Percentiles rank a stretch among this genome's conserved stretches.
Conservation (phyloP, 306 rosid species). For the Malus fusca region DNA sequence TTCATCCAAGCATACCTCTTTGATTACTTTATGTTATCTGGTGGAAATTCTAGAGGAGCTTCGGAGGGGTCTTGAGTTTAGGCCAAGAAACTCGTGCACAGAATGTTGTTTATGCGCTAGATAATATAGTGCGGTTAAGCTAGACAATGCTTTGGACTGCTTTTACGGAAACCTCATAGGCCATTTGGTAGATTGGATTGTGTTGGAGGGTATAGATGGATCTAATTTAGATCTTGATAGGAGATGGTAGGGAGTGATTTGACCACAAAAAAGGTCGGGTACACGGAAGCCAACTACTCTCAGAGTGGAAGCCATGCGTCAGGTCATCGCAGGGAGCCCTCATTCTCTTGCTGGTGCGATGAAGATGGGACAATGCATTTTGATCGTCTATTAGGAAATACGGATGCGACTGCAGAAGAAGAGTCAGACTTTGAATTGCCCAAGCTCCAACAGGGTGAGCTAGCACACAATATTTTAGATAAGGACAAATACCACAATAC, state of each 20-base stretch:
- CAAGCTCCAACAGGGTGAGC: slow-evolving; percentile 35
- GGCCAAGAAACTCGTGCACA: slow-evolving; percentile 11
- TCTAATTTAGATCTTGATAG: slow-evolving; percentile 26
- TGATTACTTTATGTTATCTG: background rate
- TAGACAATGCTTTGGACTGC: slow-evolving; percentile 12
- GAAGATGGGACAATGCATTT: slow-evolving; percentile 39
- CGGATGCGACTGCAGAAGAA: slow-evolving; percentile 36
- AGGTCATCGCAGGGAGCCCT: slow-evolving; percentile 50
- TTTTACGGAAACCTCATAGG: slow-evolving; percentile 16
- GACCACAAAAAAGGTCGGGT: slow-evolving; percentile 32
- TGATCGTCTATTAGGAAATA: slow-evolving; percentile 30
- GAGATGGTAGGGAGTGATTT: slow-evolving; percentile 56
- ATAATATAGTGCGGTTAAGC: slow-evolving; percentile 9
- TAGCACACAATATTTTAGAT: slow-evolving; percentile 26
- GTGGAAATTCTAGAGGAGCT: background rate
- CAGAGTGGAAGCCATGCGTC: slow-evolving; percentile 31
- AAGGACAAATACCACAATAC: slow-evolving; percentile 23
- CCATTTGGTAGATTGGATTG: slow-evolving; percentile 19
- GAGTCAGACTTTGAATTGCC: slow-evolving; percentile 59
- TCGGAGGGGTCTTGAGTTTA: slow-evolving; percentile 5
- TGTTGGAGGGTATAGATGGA: slow-evolving; percentile 27
- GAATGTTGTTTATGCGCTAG: slow-evolving; percentile 4
- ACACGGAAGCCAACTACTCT: slow-evolving; percentile 15
- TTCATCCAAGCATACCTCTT: slow-evolving; percentile 11
- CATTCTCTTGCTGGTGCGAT: slow-evolving; percentile 67